These are phyloP conservation scores for Aspergillus indologenus DNA, from an alignment of 495 filamentous ascomycete species.

Conservation along the genomic window DNA sequence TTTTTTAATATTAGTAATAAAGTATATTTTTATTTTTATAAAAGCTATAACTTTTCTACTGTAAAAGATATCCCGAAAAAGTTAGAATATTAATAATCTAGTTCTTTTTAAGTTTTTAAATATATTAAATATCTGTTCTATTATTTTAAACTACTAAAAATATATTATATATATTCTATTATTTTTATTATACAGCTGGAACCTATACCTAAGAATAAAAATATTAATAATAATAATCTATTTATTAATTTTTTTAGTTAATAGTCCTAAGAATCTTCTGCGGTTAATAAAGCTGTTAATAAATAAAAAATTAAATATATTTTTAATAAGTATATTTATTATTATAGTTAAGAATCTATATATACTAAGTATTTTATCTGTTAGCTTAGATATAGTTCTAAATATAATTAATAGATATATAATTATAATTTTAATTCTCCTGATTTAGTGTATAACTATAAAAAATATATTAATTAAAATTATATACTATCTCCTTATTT, in stretches of 20 bases:
- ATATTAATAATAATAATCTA: neutral
- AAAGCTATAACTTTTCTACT: no score
- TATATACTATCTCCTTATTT: neutral
- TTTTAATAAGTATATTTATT: neutral
- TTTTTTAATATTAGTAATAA: no score
- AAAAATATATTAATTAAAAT: neutral
- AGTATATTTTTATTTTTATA: no score
- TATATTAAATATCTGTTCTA: no score
- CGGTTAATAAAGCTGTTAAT: neutral
- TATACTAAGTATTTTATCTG: constrained; percentile 3
- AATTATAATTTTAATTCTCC: neutral
- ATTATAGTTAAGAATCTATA: neutral
- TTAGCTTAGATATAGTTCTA: constrained; percentile 6
- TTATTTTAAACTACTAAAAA: no score
- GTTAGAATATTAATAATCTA: no score
- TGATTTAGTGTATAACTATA: neutral
- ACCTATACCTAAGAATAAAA: neutral
- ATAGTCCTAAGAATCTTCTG: neutral
- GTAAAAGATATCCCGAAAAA: no score
- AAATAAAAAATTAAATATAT: neutral
- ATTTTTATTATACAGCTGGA: no score
- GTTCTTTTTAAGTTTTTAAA: no score
- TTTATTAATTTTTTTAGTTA: no score
- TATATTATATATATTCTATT: no score
- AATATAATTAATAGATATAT: neutral